Conservation (phyloP, 2,329 filamentous ascomycete species). For the Botrytis byssoidea region DNA sequence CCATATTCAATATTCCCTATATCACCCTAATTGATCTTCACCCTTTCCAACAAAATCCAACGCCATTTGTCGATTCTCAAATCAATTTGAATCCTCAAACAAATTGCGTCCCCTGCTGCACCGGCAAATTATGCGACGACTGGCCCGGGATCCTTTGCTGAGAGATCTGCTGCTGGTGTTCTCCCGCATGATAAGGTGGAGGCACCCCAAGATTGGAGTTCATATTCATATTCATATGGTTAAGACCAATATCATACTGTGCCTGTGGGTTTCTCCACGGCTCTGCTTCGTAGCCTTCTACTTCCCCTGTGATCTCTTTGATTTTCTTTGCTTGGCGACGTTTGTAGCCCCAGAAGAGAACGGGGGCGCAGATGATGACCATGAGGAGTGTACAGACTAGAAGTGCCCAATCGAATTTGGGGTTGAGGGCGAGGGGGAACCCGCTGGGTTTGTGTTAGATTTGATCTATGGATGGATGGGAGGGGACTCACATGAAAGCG, state of each 20-base stretch:
- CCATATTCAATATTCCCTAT: neutral
- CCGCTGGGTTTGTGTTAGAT: constrained; percentile 43
- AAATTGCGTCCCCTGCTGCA: constrained; percentile 12
- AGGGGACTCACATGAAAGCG: constrained; percentile 51
- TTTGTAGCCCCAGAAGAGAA: constrained; percentile 27
- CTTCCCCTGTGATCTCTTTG: neutral
- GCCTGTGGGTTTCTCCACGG: constrained; percentile 17
- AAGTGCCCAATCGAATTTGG: constrained; percentile 49
- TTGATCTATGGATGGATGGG: neutral
- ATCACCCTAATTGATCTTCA: neutral
- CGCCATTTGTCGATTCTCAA: too few relatives aligned
- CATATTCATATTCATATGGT: constrained; percentile 12
- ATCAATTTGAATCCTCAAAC: neutral
- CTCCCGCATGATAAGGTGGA: neutral
- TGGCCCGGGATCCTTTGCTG: neutral
- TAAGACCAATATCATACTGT: constrained; percentile 14
- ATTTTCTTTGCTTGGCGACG: constrained; percentile 3
- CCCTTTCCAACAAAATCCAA: neutral
- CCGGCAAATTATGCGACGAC: constrained; percentile 5
- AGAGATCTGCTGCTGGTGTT: neutral
- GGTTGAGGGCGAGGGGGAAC: constrained; percentile 54
- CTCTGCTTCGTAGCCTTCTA: constrained; percentile 18
- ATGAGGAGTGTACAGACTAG: constrained; percentile 47
- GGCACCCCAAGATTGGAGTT: neutral
- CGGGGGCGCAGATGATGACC: constrained; percentile 41